Base-by-base conservation (phyloP, 768 basidiomycete species). In the Lyophyllum shimeji region DNA sequence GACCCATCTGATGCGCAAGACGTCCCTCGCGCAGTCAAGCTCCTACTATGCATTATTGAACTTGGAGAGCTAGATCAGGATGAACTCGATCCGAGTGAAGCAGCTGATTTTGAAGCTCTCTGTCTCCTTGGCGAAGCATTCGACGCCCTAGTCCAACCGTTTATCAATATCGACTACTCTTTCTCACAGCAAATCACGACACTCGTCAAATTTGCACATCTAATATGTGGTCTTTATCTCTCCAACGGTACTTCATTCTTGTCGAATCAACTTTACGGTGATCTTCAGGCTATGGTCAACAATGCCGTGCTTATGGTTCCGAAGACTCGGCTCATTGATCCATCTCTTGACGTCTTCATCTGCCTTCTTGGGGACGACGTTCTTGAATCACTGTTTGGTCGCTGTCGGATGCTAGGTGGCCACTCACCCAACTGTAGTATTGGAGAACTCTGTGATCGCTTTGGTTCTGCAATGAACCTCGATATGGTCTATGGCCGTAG, bases 1-100 rank as follows among this genome's bases (percentile, higher is more conserved):
- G 60, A 61, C 46, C 70, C 68, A 0, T 64, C 64, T 25, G 68
- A 69, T 55, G 52, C 61, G 12, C 71, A 73, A 55, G 64, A 73
- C 56, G 71, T 73, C n/a, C 71, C 71, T 0, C 53, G 62, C 21
- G 69, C 70, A 0, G 62, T 70, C 17, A 59, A 69, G 34, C 65
- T 73, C 3, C 60, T 73, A 8, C 33, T 45, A 1, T 31, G 54
- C 21, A 52, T 60, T 18, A 54, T 60, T 25, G 59, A 63, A 12
- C 17, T 71, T 15, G 52, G 53, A 8, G 51, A 59, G 12, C 55
- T 66, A 15, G 57, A 65, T 23, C 6, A 12, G 0, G 24, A 53
- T 2, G 34, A 57, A 7, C 50, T 65, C 25, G 47, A 59, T 17
- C 66, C 68, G 2, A 45, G 56, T 2, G 63, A 70, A 49, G 29